These are phyloP conservation scores for Dalechampia spathulata DNA, from an alignment of 441 rosid genomes.

Conservation along the genomic window DNA sequence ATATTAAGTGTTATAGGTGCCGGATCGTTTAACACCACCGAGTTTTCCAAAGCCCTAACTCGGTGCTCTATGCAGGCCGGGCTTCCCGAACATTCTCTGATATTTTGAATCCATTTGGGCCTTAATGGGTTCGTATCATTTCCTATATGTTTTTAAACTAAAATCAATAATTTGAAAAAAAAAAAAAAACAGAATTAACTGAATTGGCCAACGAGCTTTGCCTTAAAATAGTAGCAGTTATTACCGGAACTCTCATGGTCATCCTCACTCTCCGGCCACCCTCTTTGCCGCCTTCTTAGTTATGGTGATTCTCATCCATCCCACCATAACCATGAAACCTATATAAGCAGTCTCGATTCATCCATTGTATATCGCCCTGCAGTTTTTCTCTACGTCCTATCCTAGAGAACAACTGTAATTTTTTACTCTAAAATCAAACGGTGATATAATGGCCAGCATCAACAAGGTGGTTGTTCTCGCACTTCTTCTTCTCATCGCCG, in stretches of 20 bases:
- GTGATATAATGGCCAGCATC: slow-evolving; percentile 34
- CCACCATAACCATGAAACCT: background rate
- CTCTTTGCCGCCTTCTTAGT: background rate
- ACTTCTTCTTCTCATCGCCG: slow-evolving; percentile 37
- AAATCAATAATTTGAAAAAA: no score
- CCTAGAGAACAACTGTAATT: slow-evolving; percentile 10
- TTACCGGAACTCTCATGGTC: background rate
- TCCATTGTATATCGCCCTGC: background rate
- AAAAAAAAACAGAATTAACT: no score
- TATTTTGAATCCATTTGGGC: no score
- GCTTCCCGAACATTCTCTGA: no score
- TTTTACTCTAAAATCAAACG: no score
- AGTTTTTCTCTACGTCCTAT: slow-evolving; percentile 4
- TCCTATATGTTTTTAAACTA: no score
- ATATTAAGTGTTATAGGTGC: no score
- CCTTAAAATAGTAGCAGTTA: background rate
- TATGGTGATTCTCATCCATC: background rate
- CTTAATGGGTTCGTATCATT: no score
- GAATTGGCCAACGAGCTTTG: background rate
- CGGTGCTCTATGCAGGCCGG: no score
- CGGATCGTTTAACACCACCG: no score
- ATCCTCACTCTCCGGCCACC: slow-evolving; percentile 3
- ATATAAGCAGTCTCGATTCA: background rate
- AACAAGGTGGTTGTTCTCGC: slow-evolving; percentile 29
- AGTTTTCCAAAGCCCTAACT: slow-evolving; percentile 30